phyloP scores from a whole-genome alignment of 2,329 filamentous ascomycete species.

The Cladosporium velox region DNA sequence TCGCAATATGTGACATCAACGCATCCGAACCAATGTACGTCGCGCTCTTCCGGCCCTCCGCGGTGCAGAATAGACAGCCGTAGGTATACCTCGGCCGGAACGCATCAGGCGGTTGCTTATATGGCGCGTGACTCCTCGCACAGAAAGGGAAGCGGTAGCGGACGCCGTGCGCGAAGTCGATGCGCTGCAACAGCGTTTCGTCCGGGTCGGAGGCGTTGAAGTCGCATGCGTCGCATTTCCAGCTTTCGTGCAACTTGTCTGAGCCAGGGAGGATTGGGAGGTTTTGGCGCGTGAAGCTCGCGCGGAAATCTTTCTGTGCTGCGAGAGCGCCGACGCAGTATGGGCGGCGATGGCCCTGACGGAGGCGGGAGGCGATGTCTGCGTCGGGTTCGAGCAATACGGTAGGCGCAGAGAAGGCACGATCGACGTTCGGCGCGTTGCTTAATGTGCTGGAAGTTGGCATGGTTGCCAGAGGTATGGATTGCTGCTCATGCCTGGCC shows the following conservation, averaged over 20 bases:
- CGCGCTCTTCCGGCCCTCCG: slow-evolving; percentile 22
- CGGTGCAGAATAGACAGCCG: slow-evolving; percentile 27
- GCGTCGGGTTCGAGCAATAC: neutral
- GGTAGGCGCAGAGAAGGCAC: neutral
- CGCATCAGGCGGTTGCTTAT: slow-evolving; percentile 9
- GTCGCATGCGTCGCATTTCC: slow-evolving; percentile 5
- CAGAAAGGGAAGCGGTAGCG: slow-evolving; percentile 27
- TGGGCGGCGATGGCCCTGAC: neutral
- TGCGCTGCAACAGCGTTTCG: slow-evolving; percentile 12
- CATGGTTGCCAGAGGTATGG: neutral
- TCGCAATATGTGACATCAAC: slow-evolving; percentile 42
- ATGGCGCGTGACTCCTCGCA: slow-evolving; percentile 23
- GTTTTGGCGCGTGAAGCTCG: neutral
- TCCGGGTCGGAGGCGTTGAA: slow-evolving; percentile 12
- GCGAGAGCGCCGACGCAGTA: slow-evolving; percentile 12
- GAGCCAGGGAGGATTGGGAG: slow-evolving; percentile 10
- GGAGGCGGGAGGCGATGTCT: neutral
- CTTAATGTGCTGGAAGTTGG: neutral
- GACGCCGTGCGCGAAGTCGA: slow-evolving; percentile 22
- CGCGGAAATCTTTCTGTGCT: slow-evolving; percentile 1
- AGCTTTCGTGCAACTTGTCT: neutral
- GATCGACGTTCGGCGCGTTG: neutral
- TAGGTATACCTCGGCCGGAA: slow-evolving; percentile 21
- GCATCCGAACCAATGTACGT: slow-evolving; percentile 38
- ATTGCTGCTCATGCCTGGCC: neutral